Evolutionary conservation across 805 yeast species (phyloP).

Genomic region (Jamesozyma spencerorum): DNA sequence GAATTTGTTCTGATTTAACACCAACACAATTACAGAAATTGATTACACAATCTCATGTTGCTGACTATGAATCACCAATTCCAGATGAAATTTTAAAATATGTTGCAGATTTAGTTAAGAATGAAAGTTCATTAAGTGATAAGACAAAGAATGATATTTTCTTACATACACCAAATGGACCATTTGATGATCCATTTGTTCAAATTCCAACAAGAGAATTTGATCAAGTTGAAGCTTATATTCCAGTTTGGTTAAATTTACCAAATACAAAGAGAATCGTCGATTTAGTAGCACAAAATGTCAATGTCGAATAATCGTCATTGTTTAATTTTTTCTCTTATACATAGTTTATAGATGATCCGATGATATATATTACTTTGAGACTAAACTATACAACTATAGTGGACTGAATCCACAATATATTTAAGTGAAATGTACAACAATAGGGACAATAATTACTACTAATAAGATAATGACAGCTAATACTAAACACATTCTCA

Average conservation of each 20-base stretch:
- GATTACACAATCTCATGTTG: slow-evolving; percentile 78
- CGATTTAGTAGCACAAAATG: slow-evolving; percentile 78
- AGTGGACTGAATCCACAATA: neutral
- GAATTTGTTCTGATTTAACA: slow-evolving; percentile 85
- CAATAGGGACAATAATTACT: slow-evolving; percentile 87
- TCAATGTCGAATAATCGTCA: slow-evolving; percentile 42
- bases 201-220: slow-evolving; percentile 65
- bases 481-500: slow-evolving; percentile 82
- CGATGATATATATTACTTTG: neutral
- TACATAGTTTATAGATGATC: neutral
- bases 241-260: slow-evolving; percentile 87
- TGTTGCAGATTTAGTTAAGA: slow-evolving; percentile 72
- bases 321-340: no score
- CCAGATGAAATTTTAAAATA: slow-evolving; percentile 70
- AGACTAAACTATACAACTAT: neutral
- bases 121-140: slow-evolving; percentile 30
- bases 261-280: slow-evolving; percentile 84
- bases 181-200: slow-evolving; percentile 78
- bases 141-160: slow-evolving; percentile 52
- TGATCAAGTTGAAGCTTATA: slow-evolving; percentile 77
- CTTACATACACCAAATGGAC: slow-evolving; percentile 60
- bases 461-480: slow-evolving; percentile 73
- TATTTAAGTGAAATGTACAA: slow-evolving; percentile 63
- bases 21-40: slow-evolving; percentile 94
- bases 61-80: slow-evolving; percentile 91